Percentiles rank a stretch among this genome's conserved stretches.
Conservation (phyloP, 1,284 basidiomycete genomes). For the Marasmius sp. region DNA sequence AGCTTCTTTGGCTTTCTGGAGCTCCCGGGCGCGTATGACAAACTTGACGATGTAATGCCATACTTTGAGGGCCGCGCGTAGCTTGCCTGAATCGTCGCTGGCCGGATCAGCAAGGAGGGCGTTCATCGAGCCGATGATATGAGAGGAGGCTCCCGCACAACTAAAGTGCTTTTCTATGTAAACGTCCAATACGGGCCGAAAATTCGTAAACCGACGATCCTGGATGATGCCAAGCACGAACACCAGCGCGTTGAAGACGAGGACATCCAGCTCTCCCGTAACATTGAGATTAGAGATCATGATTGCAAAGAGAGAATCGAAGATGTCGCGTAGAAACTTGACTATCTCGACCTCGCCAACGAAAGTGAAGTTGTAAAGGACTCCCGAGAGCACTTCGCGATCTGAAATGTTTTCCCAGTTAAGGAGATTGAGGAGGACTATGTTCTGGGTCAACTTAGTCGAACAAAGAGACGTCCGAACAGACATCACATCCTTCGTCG, state of each 20-base stretch:
- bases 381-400: constrained; percentile 66
- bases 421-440: constrained; percentile 80
- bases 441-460: constrained; percentile 91
- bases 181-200: constrained; percentile 89
- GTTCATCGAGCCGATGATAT: constrained; percentile 87
- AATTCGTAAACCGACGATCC: constrained; percentile 95
- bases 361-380: constrained; percentile 87
- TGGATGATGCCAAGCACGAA: constrained; percentile 89
- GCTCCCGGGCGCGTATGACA: constrained; percentile 83
- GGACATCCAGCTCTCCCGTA: constrained; percentile 77
- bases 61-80: constrained; percentile 91
- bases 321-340: constrained; percentile 91
- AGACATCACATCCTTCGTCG: constrained; percentile 76
- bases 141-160: constrained; percentile 75
- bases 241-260: constrained; percentile 90
- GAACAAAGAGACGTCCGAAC: constrained; percentile 92
- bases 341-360: constrained; percentile 93
- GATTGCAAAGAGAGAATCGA: constrained; percentile 92
- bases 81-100: constrained; percentile 71
- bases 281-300: constrained; percentile 77
- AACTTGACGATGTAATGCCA: constrained; percentile 98
- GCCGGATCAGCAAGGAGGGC: constrained; percentile 76
- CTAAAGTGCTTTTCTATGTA: constrained; percentile 92
- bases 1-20: constrained; percentile 81
- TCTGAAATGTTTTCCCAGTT: constrained; percentile 80